These are phyloP conservation scores for Penicillium pancosmium DNA, from an alignment of 495 filamentous ascomycete genomes.

Conservation along the genomic window DNA sequence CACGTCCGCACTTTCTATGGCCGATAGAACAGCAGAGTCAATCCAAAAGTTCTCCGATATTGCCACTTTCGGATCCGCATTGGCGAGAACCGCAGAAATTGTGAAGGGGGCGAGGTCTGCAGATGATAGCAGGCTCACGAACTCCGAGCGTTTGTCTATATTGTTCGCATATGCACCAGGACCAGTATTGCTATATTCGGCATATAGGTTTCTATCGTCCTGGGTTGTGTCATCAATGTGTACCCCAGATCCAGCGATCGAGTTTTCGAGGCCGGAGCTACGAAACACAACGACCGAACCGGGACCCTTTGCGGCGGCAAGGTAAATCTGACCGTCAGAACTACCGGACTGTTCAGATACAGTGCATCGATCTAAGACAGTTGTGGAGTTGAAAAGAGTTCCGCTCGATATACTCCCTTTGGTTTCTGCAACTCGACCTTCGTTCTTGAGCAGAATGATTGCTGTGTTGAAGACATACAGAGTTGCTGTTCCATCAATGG, in stretches of 20 bases:
- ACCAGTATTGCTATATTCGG: constrained; percentile 14
- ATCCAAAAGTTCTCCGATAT: constrained; percentile 16
- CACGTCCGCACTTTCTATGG: constrained; percentile 9
- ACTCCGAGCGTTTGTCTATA: constrained; percentile 6
- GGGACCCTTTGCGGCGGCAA: constrained; percentile 10
- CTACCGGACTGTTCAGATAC: background rate
- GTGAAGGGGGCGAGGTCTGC: background rate
- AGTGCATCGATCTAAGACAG: constrained; percentile 11
- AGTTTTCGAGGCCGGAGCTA: background rate
- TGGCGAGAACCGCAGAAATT: constrained; percentile 3
- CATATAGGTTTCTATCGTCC: constrained; percentile 13
- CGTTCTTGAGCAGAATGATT: background rate
- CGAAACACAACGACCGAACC: constrained; percentile 15
- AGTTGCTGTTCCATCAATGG: constrained; percentile 12
- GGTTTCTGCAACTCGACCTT: background rate
- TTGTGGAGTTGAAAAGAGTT: constrained; percentile 11
- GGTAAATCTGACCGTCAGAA: background rate
- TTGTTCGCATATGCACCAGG: constrained; percentile 13
- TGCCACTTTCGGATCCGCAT: constrained; percentile 7
- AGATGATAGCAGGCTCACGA: constrained; percentile 2
- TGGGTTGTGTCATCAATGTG: constrained; percentile 12
- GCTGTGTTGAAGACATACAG: constrained; percentile 18
- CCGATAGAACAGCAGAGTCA: constrained; percentile 6
- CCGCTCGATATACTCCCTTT: constrained; percentile 1
- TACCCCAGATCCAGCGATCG: constrained; percentile 11